Conservation (phyloP, 495 filamentous ascomycete species). For the Lasiosphaeria miniovina region DNA sequence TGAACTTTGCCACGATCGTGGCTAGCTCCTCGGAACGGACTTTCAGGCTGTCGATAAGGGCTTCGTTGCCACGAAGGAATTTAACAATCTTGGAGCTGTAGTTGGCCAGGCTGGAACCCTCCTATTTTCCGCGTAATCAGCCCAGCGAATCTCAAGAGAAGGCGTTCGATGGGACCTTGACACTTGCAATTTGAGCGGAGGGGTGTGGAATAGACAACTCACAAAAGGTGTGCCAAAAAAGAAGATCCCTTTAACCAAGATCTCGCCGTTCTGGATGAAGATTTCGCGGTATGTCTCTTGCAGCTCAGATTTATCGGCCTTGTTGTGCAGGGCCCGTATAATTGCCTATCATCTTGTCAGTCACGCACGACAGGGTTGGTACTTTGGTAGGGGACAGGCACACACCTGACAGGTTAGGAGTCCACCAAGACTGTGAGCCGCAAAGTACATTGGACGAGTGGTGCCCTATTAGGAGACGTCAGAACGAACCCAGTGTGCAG, state of each 20-base stretch:
- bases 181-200: too few relatives aligned
- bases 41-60: constrained; percentile 15
- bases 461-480: background rate
- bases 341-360: constrained; percentile 9
- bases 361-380: background rate
- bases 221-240: constrained; percentile 21
- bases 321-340: constrained; percentile 10
- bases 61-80: constrained; percentile 13
- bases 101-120: constrained; percentile 13
- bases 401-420: constrained; percentile 17
- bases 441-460: constrained; percentile 19
- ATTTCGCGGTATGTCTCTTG: constrained; percentile 1
- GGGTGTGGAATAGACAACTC: background rate
- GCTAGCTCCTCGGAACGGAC: constrained; percentile 9
- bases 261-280: constrained; percentile 13
- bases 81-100: constrained; percentile 10
- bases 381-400: background rate
- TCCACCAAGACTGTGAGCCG: constrained; percentile 19
- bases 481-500: background rate
- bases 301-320: background rate
- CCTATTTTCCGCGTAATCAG: background rate
- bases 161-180: too few relatives aligned
- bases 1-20: constrained; percentile 13
- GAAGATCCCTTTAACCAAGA: constrained; percentile 18
- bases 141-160: background rate